Base-by-base conservation (phyloP, 352 stramenopile species). In the Phytophthora fragariaefolia region DNA sequence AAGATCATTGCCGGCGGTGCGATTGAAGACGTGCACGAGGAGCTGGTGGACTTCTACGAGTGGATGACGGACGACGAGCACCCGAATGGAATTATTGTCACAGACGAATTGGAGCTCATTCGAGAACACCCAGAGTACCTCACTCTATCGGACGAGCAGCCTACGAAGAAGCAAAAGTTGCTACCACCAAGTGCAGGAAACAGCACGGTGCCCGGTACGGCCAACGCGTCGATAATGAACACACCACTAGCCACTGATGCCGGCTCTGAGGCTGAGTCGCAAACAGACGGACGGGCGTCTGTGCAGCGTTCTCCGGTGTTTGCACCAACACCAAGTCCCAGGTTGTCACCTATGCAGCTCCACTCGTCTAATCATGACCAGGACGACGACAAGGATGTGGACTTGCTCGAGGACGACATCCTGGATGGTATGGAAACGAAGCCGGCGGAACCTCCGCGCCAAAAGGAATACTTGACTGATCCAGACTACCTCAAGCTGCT, bases 41-140 rank as follows among this genome's bases (percentile, higher is more conserved):
- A 96, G 51, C 71, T 96, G 8, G 88, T 96, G 28, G 87, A 95
- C 55, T 96, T 89, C 32, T 91, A 87, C 61, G 86, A 95, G 58
- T 96, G 87, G 86, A 96, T 96, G 88, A 70, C 83, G 20, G 83
- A 93, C 55, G 83, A 86, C 17, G 77, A 89, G 17, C 74, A 92
- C 58, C 88, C 88, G 5, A 83, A 89, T 45, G 83, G 83, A 0
- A 76, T 92, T 36, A 80, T 80, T 26, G 77, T 95, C 15, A 89
- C 80, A 10, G 88, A 96, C 69, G 88, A 96, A 45, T 84, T 96
- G 66, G 84, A 87, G 62, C 71, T 96, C 4, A 92, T 96, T 47
- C 82, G 84, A 4, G 73, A 92, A 40, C 88, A 96, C 34, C 87
- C 87, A 4, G 85, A 93, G 73, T 95, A 95, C 53, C 67, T 92